A percentile compares a stretch with the other conserved stretches of the same genome.
Evolutionary conservation across 1,284 basidiomycete genomes (phyloP).

Genomic region (Trametes sp.): DNA sequence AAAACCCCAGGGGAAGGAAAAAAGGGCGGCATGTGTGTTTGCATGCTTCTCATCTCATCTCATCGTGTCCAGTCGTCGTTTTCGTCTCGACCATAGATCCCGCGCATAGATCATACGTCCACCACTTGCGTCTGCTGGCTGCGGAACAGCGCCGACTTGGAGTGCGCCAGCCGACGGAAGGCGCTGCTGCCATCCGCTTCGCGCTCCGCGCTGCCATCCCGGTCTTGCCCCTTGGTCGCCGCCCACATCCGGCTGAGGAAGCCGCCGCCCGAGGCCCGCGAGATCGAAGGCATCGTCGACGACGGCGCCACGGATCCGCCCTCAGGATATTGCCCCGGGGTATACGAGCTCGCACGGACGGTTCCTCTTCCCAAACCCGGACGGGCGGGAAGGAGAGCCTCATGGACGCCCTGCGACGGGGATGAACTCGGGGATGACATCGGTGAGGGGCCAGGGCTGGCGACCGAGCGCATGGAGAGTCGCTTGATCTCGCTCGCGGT

Average conservation of each 20-base stretch:
- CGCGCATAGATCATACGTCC: constrained; percentile 26
- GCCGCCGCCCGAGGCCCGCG: constrained; percentile 46
- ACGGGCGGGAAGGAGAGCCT: constrained; percentile 24
- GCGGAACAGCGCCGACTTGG: constrained; percentile 54
- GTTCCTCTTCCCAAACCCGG: constrained; percentile 25
- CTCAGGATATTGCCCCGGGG: constrained; percentile 27
- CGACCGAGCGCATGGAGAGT: constrained; percentile 22
- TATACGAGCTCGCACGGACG: constrained; percentile 22
- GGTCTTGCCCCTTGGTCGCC: constrained; percentile 54
- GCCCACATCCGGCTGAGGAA: constrained; percentile 76
- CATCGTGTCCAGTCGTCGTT: constrained; percentile 28
- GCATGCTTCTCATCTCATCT: constrained; percentile 20
- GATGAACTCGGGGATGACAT: constrained; percentile 28
- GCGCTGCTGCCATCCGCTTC: constrained; percentile 40
- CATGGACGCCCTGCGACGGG: constrained; percentile 15
- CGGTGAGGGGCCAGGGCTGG: constrained; percentile 18
- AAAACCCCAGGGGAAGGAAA: constrained; percentile 19
- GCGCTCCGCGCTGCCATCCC: constrained; percentile 37
- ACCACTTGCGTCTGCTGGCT: constrained; percentile 34
- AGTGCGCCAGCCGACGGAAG: constrained; percentile 50
- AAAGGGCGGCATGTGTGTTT: constrained; percentile 18
- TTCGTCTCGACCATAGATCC: constrained; percentile 18
- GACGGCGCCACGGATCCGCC: constrained; percentile 44
- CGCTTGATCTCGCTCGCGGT: constrained; percentile 30
- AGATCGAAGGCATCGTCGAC: constrained; percentile 53